Evolutionary conservation across 2,329 filamentous ascomycete genomes (phyloP), one percentile per base, ranked within the genome.

Genomic region (Xylaria sp.): DNA sequence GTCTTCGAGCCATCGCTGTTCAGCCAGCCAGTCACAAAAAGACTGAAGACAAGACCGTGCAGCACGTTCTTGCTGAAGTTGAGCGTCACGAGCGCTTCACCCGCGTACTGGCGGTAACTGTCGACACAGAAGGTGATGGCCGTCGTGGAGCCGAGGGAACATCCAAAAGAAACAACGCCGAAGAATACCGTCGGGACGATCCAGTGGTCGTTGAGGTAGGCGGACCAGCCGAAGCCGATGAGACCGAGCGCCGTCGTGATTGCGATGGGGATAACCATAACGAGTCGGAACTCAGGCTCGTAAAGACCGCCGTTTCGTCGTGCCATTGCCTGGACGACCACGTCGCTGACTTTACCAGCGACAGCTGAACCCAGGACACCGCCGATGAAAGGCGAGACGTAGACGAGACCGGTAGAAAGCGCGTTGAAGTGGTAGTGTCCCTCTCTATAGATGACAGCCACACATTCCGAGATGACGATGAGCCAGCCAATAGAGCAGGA

Each of bases 151-250:
- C 91, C 93, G 1, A 97, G 80, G 2, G 89, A 90, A 75, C 93
- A 97, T 0, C 93, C 94, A 70, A 97, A 97, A 0, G 90, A 94
- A 37, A 96, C 86, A 52, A 97, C 74, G 5, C 93, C 93, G 66
- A 97, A 97, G 76, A 97, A 97, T 3, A 96, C 72, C 0, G 93
- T 97, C 0, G 94, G 94, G 0, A 96, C 90, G 55, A 96, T 95
- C 90, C 90, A 97, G 19, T 82, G 79, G 68, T 97, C 85, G 23
- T 80, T 79, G 59, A 87, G 81, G 63, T 91, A 74, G 0, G 89
- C 91, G 8, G 89, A 92, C 94, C 93, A 97, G n/a, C 93, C 93
- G 69, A 94, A 97, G 1, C 92, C 93, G 86, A 97, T 96, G 13
- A 97, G 82, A 0, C 94, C 94, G 37, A 93, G 85, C 1, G 87